phyloP scores from a whole-genome alignment of 2,329 filamentous ascomycete species.

The Aspergillus pseudotamarii region DNA sequence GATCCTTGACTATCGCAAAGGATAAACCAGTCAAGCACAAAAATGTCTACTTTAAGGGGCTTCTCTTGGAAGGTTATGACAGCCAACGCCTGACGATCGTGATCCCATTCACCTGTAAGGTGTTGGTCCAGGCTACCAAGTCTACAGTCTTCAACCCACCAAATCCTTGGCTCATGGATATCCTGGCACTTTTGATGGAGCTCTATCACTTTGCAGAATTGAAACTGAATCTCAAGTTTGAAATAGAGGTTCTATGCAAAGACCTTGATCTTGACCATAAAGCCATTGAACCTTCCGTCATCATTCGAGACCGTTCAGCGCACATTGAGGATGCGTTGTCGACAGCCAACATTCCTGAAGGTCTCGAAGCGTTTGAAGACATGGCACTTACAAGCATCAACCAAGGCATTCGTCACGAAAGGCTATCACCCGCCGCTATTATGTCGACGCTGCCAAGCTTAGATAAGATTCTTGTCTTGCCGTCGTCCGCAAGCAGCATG shows the following conservation, averaged over 20 bases:
- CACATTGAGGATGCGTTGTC: slow-evolving; percentile 62
- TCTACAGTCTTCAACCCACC: slow-evolving; percentile 91
- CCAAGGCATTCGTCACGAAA: slow-evolving; percentile 67
- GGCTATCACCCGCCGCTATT: slow-evolving; percentile 76
- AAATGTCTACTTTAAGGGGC: slow-evolving; percentile 95
- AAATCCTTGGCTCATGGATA: slow-evolving; percentile 98
- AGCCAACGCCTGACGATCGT: slow-evolving; percentile 88
- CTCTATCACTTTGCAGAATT: slow-evolving; percentile 90
- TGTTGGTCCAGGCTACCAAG: slow-evolving; percentile 78
- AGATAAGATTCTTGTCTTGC: slow-evolving; percentile 75
- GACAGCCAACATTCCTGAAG: slow-evolving; percentile 64
- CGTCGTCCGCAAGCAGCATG: slow-evolving; percentile 75
- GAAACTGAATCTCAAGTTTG: slow-evolving; percentile 96
- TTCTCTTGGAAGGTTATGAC: slow-evolving; percentile 90
- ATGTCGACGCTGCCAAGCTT: slow-evolving; percentile 83
- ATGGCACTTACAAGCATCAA: slow-evolving; percentile 75
- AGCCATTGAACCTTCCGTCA: slow-evolving; percentile 80
- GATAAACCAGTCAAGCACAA: slow-evolving; percentile 95
- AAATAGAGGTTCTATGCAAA: slow-evolving; percentile 96
- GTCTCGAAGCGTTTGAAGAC: slow-evolving; percentile 80
- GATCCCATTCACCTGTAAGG: slow-evolving; percentile 97
- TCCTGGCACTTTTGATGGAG: slow-evolving; percentile 86
- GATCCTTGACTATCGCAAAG: slow-evolving; percentile 86
- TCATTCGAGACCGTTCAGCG: slow-evolving; percentile 75
- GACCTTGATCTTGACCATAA: slow-evolving; percentile 91